phyloP scores from a whole-genome alignment of 2,329 filamentous ascomycete genomes.

The Beauveria sp. region DNA sequence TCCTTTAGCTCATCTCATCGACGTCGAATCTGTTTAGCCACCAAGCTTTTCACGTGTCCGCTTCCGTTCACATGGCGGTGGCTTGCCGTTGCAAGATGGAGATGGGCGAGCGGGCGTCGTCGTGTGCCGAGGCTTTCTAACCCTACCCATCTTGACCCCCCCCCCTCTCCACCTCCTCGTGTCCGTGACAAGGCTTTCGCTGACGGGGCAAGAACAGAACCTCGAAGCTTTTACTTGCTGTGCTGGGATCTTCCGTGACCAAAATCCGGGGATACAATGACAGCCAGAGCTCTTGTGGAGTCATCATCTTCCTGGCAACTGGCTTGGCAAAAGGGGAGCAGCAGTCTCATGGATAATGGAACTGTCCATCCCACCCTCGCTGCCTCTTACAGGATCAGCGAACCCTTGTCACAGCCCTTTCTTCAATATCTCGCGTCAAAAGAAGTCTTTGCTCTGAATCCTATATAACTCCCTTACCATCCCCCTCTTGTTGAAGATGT shows the following conservation, averaged over 20 bases:
- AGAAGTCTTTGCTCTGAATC: neutral
- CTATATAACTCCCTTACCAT: neutral
- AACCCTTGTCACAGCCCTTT: neutral
- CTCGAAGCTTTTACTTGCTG: too few relatives aligned
- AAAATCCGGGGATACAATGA: neutral
- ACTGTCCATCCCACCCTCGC: too few relatives aligned
- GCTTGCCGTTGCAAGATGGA: neutral
- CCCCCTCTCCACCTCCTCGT: neutral
- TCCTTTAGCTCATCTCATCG: neutral
- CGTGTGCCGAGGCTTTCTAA: conserved; percentile 4
- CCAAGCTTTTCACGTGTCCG: too few relatives aligned
- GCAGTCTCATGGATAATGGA: too few relatives aligned
- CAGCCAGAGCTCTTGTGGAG: neutral
- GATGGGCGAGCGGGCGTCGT: neutral
- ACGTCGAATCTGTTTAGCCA: neutral
- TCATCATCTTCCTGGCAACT: neutral
- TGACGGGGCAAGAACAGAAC: too few relatives aligned
- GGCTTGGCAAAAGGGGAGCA: neutral
- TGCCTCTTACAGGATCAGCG: neutral
- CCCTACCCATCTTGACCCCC: conserved; percentile 4
- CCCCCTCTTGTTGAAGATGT: neutral
- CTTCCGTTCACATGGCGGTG: conserved; percentile 5
- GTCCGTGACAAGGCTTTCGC: neutral
- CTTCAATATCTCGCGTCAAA: too few relatives aligned
- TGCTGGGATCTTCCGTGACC: too few relatives aligned